Evolutionary conservation across 2,329 filamentous ascomycete genomes (phyloP).

Genomic region (Tolypocladium cylindrosporum): DNA sequence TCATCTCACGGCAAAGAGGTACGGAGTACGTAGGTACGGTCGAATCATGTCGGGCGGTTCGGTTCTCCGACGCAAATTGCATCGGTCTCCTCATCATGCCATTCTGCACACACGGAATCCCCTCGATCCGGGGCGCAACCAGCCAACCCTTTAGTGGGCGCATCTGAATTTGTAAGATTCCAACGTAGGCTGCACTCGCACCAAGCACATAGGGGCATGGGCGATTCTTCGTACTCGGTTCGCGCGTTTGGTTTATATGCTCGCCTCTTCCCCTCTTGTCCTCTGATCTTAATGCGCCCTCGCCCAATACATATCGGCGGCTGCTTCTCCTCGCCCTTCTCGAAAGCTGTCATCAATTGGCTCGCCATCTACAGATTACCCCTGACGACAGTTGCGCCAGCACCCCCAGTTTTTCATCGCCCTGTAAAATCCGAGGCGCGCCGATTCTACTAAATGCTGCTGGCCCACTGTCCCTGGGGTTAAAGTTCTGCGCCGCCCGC

Average conservation of each 20-base stretch:
- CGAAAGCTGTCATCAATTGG: neutral
- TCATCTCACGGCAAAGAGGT: neutral
- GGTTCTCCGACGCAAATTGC: neutral
- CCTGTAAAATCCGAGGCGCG: neutral
- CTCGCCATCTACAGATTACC: neutral
- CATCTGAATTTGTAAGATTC: neutral
- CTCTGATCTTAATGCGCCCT: neutral
- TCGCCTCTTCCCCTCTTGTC: neutral
- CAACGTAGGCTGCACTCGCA: no score
- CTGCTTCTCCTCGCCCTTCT: neutral
- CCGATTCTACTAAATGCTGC: neutral
- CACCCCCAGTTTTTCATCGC: neutral
- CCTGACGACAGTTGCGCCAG: neutral
- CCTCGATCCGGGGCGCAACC: neutral
- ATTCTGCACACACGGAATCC: constrained; percentile 1
- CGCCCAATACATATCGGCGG: neutral
- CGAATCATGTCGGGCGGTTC: neutral
- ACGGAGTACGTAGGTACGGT: neutral
- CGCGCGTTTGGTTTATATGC: neutral
- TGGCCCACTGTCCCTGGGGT: neutral
- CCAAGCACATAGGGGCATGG: neutral
- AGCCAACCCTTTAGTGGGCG: neutral
- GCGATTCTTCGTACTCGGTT: neutral
- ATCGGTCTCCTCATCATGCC: constrained; percentile 1
- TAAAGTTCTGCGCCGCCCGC: neutral